These are phyloP conservation scores for Cicer chorassanicum DNA, from an alignment of 306 rosid species.

Conservation along the genomic window DNA sequence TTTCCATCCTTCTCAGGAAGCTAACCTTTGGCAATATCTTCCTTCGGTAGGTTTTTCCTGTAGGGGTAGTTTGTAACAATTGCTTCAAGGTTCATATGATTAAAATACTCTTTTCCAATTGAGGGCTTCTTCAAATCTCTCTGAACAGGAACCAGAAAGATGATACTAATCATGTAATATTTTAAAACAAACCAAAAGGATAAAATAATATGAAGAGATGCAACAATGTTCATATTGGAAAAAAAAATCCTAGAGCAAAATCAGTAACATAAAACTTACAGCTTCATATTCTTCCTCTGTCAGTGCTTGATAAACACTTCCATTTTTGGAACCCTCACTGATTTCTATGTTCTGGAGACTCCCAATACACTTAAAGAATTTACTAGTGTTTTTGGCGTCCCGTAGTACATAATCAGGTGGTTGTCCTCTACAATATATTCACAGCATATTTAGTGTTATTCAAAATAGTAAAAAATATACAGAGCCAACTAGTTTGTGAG, in stretches of 20 bases:
- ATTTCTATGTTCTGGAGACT: conserved; percentile 69
- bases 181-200: conserved; percentile 31
- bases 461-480: conserved; percentile 36
- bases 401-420: conserved; percentile 94
- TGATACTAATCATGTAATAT: conserved; percentile 25
- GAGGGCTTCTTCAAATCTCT: conserved; percentile 91
- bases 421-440: conserved; percentile 72
- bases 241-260: conserved; percentile 25
- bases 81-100: conserved; percentile 86
- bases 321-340: conserved; percentile 57
- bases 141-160: conserved; percentile 63
- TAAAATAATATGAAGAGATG: conserved; percentile 22
- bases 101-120: conserved; percentile 93
- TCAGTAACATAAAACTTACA: conserved; percentile 61
- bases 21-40: conserved; percentile 86
- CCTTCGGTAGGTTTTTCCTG: conserved; percentile 83
- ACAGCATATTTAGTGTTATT: conserved; percentile 38
- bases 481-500: conserved; percentile 9
- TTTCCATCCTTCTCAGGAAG: conserved; percentile 33
- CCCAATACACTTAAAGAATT: conserved; percentile 86
- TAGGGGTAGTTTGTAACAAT: conserved; percentile 88
- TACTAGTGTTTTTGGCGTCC: conserved; percentile 93
- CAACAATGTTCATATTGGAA: conserved; percentile 27
- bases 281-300: conserved; percentile 94
- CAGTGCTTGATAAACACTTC: conserved; percentile 79